Evolutionary conservation across 495 filamentous ascomycete species (phyloP).

Genomic region (Neurospora sp.): DNA sequence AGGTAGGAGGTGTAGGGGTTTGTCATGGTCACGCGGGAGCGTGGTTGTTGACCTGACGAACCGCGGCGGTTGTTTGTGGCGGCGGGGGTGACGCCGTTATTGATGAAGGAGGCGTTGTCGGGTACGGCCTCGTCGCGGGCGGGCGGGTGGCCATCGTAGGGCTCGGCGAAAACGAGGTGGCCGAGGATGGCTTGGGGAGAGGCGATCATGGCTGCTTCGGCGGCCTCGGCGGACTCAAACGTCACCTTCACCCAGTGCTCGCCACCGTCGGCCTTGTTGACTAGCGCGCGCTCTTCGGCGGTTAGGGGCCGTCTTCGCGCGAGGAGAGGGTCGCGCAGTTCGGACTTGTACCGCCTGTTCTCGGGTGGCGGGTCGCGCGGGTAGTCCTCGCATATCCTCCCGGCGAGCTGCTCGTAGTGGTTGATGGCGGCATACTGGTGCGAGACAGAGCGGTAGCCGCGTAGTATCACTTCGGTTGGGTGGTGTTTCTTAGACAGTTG

Average conservation of each 20-base stretch:
- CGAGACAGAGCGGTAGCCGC: constrained; percentile 62
- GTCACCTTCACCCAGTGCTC: constrained; percentile 90
- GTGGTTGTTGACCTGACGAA: constrained; percentile 5
- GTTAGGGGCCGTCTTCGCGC: constrained; percentile 49
- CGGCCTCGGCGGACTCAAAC: constrained; percentile 71
- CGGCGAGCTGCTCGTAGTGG: constrained; percentile 70
- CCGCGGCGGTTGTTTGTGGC: background rate
- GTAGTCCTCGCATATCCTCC: constrained; percentile 85
- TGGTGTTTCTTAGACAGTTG: constrained; percentile 16
- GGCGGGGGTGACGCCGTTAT: background rate
- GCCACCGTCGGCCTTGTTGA: constrained; percentile 65
- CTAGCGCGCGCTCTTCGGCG: constrained; percentile 58
- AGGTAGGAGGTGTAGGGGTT: constrained; percentile 17
- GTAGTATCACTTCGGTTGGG: constrained; percentile 73
- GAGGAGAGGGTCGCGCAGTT: constrained; percentile 55
- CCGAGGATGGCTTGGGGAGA: constrained; percentile 72
- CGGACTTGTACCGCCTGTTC: constrained; percentile 44
- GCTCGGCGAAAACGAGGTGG: constrained; percentile 67
- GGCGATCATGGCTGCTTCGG: constrained; percentile 61
- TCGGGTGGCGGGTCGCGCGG: constrained; percentile 55
- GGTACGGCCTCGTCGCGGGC: constrained; percentile 52
- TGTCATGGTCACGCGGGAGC: background rate
- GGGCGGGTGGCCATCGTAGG: constrained; percentile 62
- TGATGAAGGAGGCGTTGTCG: constrained; percentile 8
- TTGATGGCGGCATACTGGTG: constrained; percentile 77